phyloP scores from a whole-genome alignment of 1,139 yeast genomes.

The Diutina rugosa region DNA sequence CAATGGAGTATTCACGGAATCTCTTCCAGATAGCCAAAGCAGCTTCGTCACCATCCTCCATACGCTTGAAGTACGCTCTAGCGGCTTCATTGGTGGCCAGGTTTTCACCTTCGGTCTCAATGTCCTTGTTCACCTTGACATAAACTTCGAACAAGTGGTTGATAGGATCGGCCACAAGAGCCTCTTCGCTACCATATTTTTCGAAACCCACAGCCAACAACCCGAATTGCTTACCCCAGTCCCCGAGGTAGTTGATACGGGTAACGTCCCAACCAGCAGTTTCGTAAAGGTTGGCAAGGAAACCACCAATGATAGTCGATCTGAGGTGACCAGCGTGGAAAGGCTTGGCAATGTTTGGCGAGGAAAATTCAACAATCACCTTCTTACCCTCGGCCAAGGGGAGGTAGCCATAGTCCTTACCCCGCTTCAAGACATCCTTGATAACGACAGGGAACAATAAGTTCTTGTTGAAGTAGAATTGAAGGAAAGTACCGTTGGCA shows the following conservation, averaged over 20 bases:
- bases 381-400: constrained; percentile 68
- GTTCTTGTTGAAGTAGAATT: constrained; percentile 66
- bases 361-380: constrained; percentile 78
- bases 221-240: constrained; percentile 99
- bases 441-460: constrained; percentile 58
- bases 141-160: constrained; percentile 92
- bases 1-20: constrained; percentile 84
- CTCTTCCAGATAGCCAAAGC: constrained; percentile 75
- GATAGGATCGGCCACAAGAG: constrained; percentile 68
- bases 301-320: constrained; percentile 98
- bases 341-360: constrained; percentile 98
- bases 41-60: constrained; percentile 88
- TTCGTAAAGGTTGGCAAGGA: constrained; percentile 80
- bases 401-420: constrained; percentile 54
- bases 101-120: constrained; percentile 61
- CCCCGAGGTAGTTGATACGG: constrained; percentile 92
- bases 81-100: constrained; percentile 70
- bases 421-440: constrained; percentile 55
- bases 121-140: constrained; percentile 74
- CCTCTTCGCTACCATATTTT: constrained; percentile 71
- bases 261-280: constrained; percentile 81
- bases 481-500: constrained; percentile 86
- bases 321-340: constrained; percentile 99
- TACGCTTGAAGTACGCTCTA: constrained; percentile 71
- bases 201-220: constrained; percentile 85